A percentile compares a stretch with the other conserved stretches of the same genome.
These are phyloP conservation scores for Microbotryomycetes sp. DNA, from an alignment of 1,284 basidiomycete genomes.

Conservation along the genomic window DNA sequence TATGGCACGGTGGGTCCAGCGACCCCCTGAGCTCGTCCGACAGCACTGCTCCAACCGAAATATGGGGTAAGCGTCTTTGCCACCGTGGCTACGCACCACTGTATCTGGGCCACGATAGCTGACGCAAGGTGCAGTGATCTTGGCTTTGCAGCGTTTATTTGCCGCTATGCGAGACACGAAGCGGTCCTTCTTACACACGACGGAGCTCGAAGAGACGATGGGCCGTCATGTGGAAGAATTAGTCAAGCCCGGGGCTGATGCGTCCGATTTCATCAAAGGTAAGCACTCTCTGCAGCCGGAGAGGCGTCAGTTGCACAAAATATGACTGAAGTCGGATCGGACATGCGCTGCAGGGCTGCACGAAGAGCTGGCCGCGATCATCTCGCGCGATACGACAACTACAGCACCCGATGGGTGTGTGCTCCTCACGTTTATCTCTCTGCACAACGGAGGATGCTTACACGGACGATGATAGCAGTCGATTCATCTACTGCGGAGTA, in stretches of 20 bases:
- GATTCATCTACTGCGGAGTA: no score
- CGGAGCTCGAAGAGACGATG: constrained; percentile 14
- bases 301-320: no score
- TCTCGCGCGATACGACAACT: no score
- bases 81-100: background rate
- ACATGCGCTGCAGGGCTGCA: no score
- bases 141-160: constrained; percentile 24
- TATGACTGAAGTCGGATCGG: no score
- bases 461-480: no score
- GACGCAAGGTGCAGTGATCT: constrained; percentile 8
- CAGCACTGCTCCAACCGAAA: background rate
- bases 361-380: no score
- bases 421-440: no score
- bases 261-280: constrained; percentile 2
- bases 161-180: constrained; percentile 17
- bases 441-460: no score
- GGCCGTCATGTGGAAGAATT: constrained; percentile 10
- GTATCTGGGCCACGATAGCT: constrained; percentile 1
- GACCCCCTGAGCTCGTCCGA: background rate
- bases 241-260: background rate
- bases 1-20: background rate
- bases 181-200: constrained; percentile 21
- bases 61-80: background rate
- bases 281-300: no score
- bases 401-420: no score